phyloP scores from a whole-genome alignment of 768 basidiomycete species.

The Russula emetica region DNA sequence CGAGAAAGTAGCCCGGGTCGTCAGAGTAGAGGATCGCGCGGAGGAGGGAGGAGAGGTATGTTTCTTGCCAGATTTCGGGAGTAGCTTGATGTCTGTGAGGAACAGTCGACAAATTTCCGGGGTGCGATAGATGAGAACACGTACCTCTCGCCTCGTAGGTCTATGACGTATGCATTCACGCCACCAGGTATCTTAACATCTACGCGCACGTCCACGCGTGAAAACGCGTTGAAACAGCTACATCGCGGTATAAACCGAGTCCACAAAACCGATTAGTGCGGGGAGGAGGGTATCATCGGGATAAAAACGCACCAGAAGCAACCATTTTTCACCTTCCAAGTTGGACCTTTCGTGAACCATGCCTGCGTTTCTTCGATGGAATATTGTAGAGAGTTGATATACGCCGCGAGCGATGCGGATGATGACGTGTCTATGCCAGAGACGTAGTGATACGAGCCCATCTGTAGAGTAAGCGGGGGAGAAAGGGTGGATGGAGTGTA shows the following conservation, averaged over 20 bases:
- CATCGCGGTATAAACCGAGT: not conserved
- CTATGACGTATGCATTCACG: slow-evolving; percentile 89
- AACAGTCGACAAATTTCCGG: not conserved
- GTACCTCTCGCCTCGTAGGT: slow-evolving; percentile 89
- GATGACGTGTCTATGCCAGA: slow-evolving; percentile 99
- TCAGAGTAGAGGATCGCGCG: slow-evolving; percentile 94
- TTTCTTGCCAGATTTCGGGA: slow-evolving; percentile 93
- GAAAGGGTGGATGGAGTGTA: not conserved
- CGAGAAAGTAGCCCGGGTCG: slow-evolving; percentile 85
- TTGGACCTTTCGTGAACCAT: slow-evolving; percentile 83
- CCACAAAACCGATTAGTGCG: not conserved
- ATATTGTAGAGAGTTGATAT: slow-evolving; percentile 98
- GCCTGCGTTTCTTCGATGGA: slow-evolving; percentile 84
- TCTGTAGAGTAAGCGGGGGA: slow-evolving; percentile 40
- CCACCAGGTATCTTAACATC: slow-evolving; percentile 99
- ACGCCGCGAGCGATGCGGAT: slow-evolving; percentile 94
- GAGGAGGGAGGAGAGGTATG: slow-evolving; percentile 88
- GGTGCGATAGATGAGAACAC: slow-evolving; percentile 30
- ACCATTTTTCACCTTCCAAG: slow-evolving; percentile 90
- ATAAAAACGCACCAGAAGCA: slow-evolving; percentile 75
- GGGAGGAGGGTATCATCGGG: not conserved
- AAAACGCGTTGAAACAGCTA: slow-evolving; percentile 98
- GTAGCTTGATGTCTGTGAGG: slow-evolving; percentile 77
- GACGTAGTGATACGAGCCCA: slow-evolving; percentile 95
- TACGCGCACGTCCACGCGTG: slow-evolving; percentile 91